Conservation (phyloP, 2,329 filamentous ascomycete species). For the Alternaria incomplexa region DNA sequence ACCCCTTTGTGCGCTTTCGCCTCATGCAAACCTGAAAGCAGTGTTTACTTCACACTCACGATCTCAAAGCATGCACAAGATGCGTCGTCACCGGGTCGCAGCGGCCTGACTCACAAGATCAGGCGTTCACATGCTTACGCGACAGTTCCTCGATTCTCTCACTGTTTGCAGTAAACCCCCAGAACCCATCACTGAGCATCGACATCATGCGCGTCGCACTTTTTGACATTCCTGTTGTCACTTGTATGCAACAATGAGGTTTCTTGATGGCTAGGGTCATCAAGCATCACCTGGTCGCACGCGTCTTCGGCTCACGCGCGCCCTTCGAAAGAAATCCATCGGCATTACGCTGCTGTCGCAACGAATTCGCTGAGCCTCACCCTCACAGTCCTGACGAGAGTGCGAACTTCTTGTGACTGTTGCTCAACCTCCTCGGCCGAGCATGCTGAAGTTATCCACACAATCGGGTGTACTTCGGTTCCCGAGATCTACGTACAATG, state of each 20-base stretch:
- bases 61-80: neutral
- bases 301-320: neutral
- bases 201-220: neutral
- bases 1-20: neutral
- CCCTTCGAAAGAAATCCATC: too few relatives aligned
- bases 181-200: neutral
- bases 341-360: too few relatives aligned
- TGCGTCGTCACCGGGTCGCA: neutral
- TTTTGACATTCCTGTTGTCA: neutral
- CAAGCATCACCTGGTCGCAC: neutral
- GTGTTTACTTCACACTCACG: neutral
- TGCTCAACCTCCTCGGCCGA: neutral
- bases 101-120: fast-evolving
- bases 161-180: fast-evolving
- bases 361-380: too few relatives aligned
- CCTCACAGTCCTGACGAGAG: too few relatives aligned
- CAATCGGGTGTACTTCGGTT: neutral
- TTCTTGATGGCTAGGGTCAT: neutral
- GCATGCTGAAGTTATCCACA: neutral
- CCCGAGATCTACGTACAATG: neutral
- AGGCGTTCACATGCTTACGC: neutral
- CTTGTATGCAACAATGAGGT: neutral
- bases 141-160: neutral
- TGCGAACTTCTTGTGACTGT: too few relatives aligned
- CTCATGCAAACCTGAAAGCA: neutral